phyloP scores from a whole-genome alignment of 108 stramenopile genomes.

The Nitzschia palea region DNA sequence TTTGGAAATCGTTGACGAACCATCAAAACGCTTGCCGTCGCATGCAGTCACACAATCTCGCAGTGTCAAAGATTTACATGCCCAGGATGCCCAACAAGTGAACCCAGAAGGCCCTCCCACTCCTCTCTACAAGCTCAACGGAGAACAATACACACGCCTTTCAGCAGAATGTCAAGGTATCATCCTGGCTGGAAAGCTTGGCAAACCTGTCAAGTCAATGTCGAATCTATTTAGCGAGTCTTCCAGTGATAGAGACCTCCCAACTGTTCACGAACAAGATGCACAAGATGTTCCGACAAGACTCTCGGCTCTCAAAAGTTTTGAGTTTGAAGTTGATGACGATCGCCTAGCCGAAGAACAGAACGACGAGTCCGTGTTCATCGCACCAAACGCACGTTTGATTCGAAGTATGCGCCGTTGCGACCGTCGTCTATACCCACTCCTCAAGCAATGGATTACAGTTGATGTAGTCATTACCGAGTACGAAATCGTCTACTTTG shows the following conservation, averaged over 20 bases:
- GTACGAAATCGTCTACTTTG: conserved; percentile 70
- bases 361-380: conserved; percentile 24
- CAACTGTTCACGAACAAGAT: conserved; percentile 8
- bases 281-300: background rate
- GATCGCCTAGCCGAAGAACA: background rate
- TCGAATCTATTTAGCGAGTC: background rate
- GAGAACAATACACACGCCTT: conserved; percentile 17
- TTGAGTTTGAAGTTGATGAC: conserved; percentile 33
- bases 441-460: conserved; percentile 63
- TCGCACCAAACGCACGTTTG: conserved; percentile 62
- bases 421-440: conserved; percentile 63
- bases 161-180: conserved; percentile 29
- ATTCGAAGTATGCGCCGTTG: conserved; percentile 85
- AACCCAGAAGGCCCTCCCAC: background rate
- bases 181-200: conserved; percentile 36
- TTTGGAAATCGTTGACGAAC: conserved; percentile 36
- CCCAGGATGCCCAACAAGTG: background rate
- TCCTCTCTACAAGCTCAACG: conserved; percentile 8
- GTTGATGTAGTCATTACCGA: conserved; percentile 83
- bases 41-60: too few relatives aligned
- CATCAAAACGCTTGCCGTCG: too few relatives aligned
- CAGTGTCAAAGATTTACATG: too few relatives aligned
- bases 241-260: background rate
- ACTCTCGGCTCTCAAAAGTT: too few relatives aligned
- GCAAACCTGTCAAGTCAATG: conserved; percentile 32